phyloP scores from a whole-genome alignment of 2,329 filamentous ascomycete genomes.

The Bipolaris cookei region DNA sequence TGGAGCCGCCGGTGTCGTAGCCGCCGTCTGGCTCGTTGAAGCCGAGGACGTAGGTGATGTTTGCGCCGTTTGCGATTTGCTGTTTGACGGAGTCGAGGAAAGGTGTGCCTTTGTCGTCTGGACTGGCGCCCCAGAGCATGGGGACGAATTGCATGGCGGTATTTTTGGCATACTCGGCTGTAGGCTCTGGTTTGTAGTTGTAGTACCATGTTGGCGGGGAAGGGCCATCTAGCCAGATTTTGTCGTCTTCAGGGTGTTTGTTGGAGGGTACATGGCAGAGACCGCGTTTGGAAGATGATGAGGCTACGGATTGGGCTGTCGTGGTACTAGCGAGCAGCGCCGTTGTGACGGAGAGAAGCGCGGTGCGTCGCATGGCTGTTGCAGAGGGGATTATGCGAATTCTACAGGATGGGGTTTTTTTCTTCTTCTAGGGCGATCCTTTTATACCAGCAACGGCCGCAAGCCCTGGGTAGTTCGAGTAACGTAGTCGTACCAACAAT shows the following conservation, averaged over 20 bases:
- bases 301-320: constrained; percentile 40
- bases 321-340: constrained; percentile 13
- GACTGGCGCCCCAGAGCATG: constrained; percentile 74
- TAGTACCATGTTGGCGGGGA: constrained; percentile 80
- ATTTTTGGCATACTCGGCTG: constrained; percentile 54
- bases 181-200: constrained; percentile 71
- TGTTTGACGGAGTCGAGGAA: constrained; percentile 67
- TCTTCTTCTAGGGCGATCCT: not conserved
- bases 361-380: constrained; percentile 10
- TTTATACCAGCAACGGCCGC: not conserved
- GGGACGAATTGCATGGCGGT: constrained; percentile 74
- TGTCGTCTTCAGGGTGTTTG: constrained; percentile 65
- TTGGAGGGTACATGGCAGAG: constrained; percentile 70
- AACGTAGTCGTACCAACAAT: constrained; percentile 1
- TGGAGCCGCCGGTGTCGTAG: constrained; percentile 64
- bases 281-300: constrained; percentile 69
- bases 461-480: not conserved
- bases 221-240: constrained; percentile 66
- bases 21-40: constrained; percentile 81
- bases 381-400: not conserved
- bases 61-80: constrained; percentile 60
- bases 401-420: not conserved
- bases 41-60: constrained; percentile 71
- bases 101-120: constrained; percentile 54
- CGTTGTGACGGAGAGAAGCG: constrained; percentile 7